phyloP scores from a whole-genome alignment of 139 green algal genomes.

The Pedinophyceae sp. region DNA sequence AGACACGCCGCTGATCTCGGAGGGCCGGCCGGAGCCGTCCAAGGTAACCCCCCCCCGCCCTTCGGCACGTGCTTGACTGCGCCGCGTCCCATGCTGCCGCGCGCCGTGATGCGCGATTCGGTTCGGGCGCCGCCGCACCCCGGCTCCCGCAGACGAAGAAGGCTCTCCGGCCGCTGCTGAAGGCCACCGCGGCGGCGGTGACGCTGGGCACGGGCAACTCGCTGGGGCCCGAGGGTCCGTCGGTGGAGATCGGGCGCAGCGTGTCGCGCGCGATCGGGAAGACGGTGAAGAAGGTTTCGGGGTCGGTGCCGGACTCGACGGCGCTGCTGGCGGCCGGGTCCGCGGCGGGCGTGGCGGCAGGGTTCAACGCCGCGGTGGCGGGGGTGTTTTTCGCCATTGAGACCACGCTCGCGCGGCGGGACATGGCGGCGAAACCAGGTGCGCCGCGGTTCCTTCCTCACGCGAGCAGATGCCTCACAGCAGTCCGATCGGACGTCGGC shows the following conservation, averaged over 20 bases:
- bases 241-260: slow-evolving; percentile 79
- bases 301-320: slow-evolving; percentile 34
- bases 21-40: background rate
- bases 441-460: too few species aligned
- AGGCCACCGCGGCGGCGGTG: slow-evolving; percentile 39
- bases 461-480: too few species aligned
- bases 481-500: background rate
- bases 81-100: too few species aligned
- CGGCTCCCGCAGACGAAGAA: too few species aligned
- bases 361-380: slow-evolving; percentile 85
- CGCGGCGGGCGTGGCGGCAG: slow-evolving; percentile 65
- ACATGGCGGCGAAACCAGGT: too few species aligned
- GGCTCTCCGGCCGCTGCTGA: slow-evolving; percentile 7
- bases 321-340: slow-evolving; percentile 75
- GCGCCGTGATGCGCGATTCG: too few species aligned
- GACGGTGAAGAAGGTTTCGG: slow-evolving; percentile 15
- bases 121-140: too few species aligned
- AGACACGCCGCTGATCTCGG: slow-evolving; percentile 2
- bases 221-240: slow-evolving; percentile 80
- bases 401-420: slow-evolving; percentile 59
- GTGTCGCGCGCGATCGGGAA: slow-evolving; percentile 37
- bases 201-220: slow-evolving; percentile 64
- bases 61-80: background rate
- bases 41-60: background rate
- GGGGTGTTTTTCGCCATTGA: slow-evolving; percentile 90